Conservation (phyloP, 805 yeast genomes). For the Spathaspora sp. region DNA sequence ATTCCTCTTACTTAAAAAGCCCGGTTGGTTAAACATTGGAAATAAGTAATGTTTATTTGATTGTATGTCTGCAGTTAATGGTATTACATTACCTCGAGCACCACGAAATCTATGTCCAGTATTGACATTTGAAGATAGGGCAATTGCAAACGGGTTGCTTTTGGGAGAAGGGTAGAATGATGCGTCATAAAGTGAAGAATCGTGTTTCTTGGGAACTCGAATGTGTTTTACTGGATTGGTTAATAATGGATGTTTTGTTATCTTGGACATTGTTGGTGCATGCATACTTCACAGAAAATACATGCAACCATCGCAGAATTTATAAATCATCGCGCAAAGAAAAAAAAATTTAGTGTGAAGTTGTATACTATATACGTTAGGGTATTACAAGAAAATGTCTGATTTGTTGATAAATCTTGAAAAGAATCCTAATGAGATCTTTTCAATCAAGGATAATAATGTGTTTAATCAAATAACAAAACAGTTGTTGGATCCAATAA, state of each 20-base stretch:
- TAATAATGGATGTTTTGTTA: slow-evolving; percentile 27
- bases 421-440: slow-evolving; percentile 22
- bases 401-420: slow-evolving; percentile 19
- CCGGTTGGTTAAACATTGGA: not conserved
- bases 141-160: slow-evolving; percentile 26
- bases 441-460: slow-evolving; percentile 12
- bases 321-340: not conserved
- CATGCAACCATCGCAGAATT: not conserved
- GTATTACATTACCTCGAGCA: slow-evolving; percentile 15
- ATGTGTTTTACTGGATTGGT: slow-evolving; percentile 28
- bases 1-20: not conserved
- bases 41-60: not conserved
- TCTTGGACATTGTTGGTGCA: slow-evolving; percentile 12
- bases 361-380: too few species aligned
- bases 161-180: slow-evolving; percentile 17
- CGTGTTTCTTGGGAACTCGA: slow-evolving; percentile 17
- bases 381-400: slow-evolving; percentile 12
- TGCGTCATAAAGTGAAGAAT: slow-evolving; percentile 14
- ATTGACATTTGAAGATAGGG: slow-evolving; percentile 18
- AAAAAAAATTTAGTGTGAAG: not conserved
- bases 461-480: slow-evolving; percentile 39
- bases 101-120: slow-evolving; percentile 20
- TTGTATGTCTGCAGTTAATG: not conserved
- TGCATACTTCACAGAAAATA: not conserved
- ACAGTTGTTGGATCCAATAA: slow-evolving; percentile 55